Conservation (phyloP, 2,329 filamentous ascomycete genomes). For the Phaeosphaeria sp. region DNA sequence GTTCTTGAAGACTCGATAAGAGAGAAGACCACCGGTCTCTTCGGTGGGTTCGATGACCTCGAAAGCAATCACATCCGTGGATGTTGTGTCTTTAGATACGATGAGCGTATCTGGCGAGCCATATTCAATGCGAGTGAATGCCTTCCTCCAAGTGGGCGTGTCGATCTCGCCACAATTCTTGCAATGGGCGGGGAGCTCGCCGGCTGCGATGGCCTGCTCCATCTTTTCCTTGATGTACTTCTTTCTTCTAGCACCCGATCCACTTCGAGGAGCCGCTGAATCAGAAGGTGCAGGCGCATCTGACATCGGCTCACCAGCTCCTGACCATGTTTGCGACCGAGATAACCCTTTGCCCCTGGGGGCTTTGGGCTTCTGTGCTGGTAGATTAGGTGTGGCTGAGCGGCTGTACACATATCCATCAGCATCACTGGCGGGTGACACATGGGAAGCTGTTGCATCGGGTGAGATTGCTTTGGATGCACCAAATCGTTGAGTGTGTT, state of each 20-base stretch:
- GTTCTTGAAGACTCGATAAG: constrained; percentile 82
- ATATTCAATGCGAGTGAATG: constrained; percentile 78
- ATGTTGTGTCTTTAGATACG: constrained; percentile 65
- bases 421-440: constrained; percentile 25
- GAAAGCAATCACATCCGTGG: constrained; percentile 68
- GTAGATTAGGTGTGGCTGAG: constrained; percentile 30
- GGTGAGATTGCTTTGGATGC: constrained; percentile 26
- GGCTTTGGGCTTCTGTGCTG: constrained; percentile 19
- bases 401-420: constrained; percentile 29
- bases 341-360: constrained; percentile 38
- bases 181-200: constrained; percentile 87
- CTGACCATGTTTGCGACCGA: constrained; percentile 48
- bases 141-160: constrained; percentile 94
- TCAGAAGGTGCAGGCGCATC: constrained; percentile 37
- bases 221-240: constrained; percentile 67
- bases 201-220: constrained; percentile 69
- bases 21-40: constrained; percentile 65
- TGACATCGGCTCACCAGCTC: constrained; percentile 40
- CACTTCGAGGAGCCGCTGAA: constrained; percentile 47
- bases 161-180: constrained; percentile 94
- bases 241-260: constrained; percentile 67
- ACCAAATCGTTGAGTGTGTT: constrained; percentile 6
- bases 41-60: constrained; percentile 49
- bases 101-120: constrained; percentile 74
- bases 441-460: constrained; percentile 20